Percentiles rank a stretch among this genome's conserved stretches.
phyloP scores from a whole-genome alignment of 805 yeast genomes.

The Candida silvatica region DNA sequence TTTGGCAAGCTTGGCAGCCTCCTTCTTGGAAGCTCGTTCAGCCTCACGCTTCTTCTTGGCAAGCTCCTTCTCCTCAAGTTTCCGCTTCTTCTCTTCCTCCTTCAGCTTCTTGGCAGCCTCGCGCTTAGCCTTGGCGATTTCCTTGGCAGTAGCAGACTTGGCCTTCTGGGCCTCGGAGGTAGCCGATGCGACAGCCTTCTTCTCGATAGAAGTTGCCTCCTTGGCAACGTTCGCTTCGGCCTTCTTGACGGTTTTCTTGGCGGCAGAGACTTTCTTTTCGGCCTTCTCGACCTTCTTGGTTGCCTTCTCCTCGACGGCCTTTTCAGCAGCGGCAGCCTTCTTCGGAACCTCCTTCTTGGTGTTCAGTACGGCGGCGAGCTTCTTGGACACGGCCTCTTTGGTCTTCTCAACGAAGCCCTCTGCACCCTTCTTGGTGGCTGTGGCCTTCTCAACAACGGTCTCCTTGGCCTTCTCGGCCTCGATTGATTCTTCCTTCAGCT shows the following conservation, averaged over 20 bases:
- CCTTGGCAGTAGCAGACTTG: neutral
- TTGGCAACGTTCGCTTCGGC: neutral
- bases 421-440: too few relatives aligned
- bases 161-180: conserved; percentile 1
- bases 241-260: conserved; percentile 1
- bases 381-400: conserved; percentile 1
- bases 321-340: neutral
- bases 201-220: neutral
- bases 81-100: neutral
- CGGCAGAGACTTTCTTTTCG: neutral
- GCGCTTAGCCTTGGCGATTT: neutral
- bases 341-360: neutral
- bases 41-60: neutral
- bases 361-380: neutral
- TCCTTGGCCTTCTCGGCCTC: too few relatives aligned
- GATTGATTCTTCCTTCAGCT: too few relatives aligned
- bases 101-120: neutral
- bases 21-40: neutral
- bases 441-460: too few relatives aligned
- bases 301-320: too few relatives aligned
- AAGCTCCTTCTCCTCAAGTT: neutral
- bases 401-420: neutral
- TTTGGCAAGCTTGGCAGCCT: neutral
- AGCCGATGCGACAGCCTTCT: neutral
- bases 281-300: neutral